These are phyloP conservation scores for Mycoemilia scoparia DNA, from an alignment of 192 early-diverging fungal species.

Conservation along the genomic window DNA sequence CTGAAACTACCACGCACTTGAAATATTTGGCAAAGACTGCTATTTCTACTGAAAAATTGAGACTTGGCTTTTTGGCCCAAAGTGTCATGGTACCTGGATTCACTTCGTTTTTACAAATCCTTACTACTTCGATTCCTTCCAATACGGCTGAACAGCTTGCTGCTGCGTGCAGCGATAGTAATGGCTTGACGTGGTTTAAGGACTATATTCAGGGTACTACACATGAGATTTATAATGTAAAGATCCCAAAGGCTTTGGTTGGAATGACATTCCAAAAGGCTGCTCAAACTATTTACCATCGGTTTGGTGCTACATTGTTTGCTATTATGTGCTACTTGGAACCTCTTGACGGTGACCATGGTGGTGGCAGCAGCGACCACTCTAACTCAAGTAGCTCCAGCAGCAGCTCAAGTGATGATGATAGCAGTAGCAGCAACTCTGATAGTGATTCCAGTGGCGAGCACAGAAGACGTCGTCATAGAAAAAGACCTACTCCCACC, in stretches of 20 bases:
- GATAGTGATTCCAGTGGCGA: too few species aligned
- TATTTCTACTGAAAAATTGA: conserved; percentile 55
- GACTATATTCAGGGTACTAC: conserved; percentile 41
- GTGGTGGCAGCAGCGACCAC: conserved; percentile 3
- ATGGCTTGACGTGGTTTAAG: conserved; percentile 28
- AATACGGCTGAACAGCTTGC: conserved; percentile 22
- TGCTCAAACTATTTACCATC: conserved; percentile 35
- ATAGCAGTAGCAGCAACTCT: too few species aligned
- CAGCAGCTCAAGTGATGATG: too few species aligned
- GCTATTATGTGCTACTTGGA: conserved; percentile 23
- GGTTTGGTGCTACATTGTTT: conserved; percentile 40
- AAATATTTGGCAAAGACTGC: conserved; percentile 50
- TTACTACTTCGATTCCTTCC: conserved; percentile 47
- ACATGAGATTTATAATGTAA: conserved; percentile 46
- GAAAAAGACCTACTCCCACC: too few species aligned
- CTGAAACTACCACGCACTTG: conserved; percentile 53
- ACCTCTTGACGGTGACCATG: not conserved
- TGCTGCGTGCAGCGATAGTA: conserved; percentile 6
- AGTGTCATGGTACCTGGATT: conserved; percentile 52
- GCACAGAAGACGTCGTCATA: too few species aligned
- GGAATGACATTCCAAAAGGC: conserved; percentile 35
- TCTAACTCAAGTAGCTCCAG: conserved; percentile 2
- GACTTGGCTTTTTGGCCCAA: conserved; percentile 48
- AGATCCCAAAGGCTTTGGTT: conserved; percentile 22
- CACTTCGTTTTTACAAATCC: conserved; percentile 41